Percentiles rank a stretch among this genome's conserved stretches.
Conservation (phyloP, 2,329 filamentous ascomycete genomes). For the Orbilia brochopaga region DNA sequence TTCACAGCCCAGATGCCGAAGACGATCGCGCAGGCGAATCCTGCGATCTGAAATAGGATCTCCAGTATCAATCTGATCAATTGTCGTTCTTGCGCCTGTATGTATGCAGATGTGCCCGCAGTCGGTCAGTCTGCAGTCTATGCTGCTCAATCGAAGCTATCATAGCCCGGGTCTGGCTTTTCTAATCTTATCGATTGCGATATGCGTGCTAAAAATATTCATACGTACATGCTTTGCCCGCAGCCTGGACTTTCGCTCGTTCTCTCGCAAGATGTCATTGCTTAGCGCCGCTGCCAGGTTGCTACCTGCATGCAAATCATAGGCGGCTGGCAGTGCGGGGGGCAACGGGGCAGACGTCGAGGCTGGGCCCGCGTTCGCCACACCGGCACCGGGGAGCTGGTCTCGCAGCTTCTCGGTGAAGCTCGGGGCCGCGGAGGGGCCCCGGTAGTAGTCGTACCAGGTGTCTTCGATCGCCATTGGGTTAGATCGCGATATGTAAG, state of each 20-base stretch:
- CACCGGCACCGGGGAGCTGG: constrained; percentile 6
- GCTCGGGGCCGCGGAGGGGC: constrained; percentile 25
- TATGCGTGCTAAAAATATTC: background rate
- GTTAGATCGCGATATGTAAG: constrained; percentile 6
- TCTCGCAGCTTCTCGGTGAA: constrained; percentile 25
- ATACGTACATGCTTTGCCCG: constrained; percentile 39
- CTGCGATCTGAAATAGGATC: constrained; percentile 36
- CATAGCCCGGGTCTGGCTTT: background rate
- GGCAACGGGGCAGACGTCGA: constrained; percentile 28
- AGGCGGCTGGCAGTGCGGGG: constrained; percentile 32
- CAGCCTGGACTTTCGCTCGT: constrained; percentile 29
- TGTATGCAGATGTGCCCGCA: constrained; percentile 1
- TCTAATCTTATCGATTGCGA: constrained; percentile 6
- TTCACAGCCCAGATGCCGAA: constrained; percentile 50
- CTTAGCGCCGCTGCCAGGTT: constrained; percentile 32
- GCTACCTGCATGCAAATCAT: constrained; percentile 22
- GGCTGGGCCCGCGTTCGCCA: constrained; percentile 13
- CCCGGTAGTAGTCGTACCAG: constrained; percentile 48
- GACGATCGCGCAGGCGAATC: constrained; percentile 44
- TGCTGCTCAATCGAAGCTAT: background rate
- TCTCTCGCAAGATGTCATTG: constrained; percentile 29
- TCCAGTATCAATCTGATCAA: constrained; percentile 32
- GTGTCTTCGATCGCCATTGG: constrained; percentile 43
- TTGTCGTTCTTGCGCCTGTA: constrained; percentile 43
- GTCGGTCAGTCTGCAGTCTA: background rate